Base-by-base conservation (phyloP, 2,329 filamentous ascomycete species). In the Macroventuria anomochaeta region DNA sequence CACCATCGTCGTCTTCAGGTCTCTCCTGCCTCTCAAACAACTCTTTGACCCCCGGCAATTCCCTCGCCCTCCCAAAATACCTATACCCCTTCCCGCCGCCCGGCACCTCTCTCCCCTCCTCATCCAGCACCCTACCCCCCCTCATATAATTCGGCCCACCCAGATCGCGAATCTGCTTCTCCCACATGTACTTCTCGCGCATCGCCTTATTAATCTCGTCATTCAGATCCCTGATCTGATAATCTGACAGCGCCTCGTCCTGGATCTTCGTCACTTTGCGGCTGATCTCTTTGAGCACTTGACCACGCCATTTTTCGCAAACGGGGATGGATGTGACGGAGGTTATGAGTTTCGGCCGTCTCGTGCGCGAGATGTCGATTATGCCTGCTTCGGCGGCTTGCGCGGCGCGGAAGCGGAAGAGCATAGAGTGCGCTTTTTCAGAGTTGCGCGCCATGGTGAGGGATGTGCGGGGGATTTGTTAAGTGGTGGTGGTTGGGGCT, bases 191-290 rank as follows among this genome's bases (percentile, higher is more conserved):
- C 78, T 99, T 99, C 80, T 99, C 95, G 61, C 92, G 88, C 91
- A 99, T 97, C 58, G 96, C 84, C 79, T 96, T 96, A 82, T 99
- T 99, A 82, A 99, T 96, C 78, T 99, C 95, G 76, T 99, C 95
- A 79, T 99, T 99, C 72, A 99, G 82, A 77, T 99, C 95, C 70
- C 95, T 88, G 75, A 99, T 91, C 81, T 97, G 95, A 80, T 90
- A 97, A 81, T 99, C 95, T 77, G 87, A 91, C n/a, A 99, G 83
- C 39, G 88, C 87, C 7, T 85, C 81, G 67, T 99, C 95, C 75
- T 99, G 95, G 78, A 99, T 97, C 72, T 90, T 90, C 60, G 91
- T 91, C 53, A 99, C 91, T 77, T 99, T 99, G 77, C 95, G 92
- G 61, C 89, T 93, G 70, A 99, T 93, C 75, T 99, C 95, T 75